These are phyloP conservation scores for Backusella sp. DNA, from an alignment of 192 early-diverging fungal species.

Conservation along the genomic window DNA sequence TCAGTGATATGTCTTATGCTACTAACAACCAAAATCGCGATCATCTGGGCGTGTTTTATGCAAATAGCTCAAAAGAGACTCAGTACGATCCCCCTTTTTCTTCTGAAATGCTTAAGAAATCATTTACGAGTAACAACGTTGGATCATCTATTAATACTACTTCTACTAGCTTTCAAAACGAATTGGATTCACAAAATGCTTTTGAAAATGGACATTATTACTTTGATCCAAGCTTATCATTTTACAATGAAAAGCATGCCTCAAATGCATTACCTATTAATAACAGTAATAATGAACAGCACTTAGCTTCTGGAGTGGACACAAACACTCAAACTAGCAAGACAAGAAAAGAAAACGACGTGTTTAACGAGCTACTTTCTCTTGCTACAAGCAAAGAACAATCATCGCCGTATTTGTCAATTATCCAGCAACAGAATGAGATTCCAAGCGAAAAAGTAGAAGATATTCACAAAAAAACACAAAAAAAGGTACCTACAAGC, in stretches of 20 bases:
- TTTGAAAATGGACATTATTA: neutral
- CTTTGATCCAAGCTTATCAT: neutral
- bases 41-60: neutral
- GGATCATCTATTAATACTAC: too few species aligned
- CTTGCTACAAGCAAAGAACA: constrained; percentile 3
- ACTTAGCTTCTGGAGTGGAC: neutral
- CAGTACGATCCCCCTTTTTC: neutral
- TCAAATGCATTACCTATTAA: neutral
- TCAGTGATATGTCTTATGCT: neutral
- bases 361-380: constrained; percentile 10
- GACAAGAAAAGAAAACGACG: constrained; percentile 1
- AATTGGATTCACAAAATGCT: neutral
- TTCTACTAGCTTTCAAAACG: neutral
- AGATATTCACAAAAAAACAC: neutral
- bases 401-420: neutral
- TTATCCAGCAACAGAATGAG: neutral
- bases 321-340: neutral
- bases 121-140: neutral
- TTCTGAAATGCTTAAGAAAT: neutral
- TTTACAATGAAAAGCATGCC: neutral
- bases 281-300: neutral
- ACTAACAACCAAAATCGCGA: neutral
- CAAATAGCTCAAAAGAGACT: neutral
- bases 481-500: neutral
- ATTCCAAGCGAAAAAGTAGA: neutral